Evolutionary conservation across 2,329 filamentous ascomycete species (phyloP), one percentile per base, ranked within the genome.

Genomic region (Diaporthe nobilis): DNA sequence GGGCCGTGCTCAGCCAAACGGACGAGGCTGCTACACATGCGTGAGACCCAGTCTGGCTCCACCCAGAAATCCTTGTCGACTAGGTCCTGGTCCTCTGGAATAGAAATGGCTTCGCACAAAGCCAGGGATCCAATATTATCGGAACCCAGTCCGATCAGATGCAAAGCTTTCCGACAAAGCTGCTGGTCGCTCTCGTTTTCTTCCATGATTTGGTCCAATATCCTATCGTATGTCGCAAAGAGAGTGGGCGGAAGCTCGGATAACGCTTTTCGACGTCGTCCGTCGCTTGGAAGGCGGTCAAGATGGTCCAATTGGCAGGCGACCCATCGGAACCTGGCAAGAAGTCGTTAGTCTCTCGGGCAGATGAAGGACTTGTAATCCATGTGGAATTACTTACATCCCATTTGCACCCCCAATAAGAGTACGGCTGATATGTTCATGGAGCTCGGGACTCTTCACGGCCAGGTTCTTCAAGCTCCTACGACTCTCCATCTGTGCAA

Each of bases 341-440:
- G 3, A 20, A 34, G 7, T 2, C 15, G 51, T 55, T 17, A 55
- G 51, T 31, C 4, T 8, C 5, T 7, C 5, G 13, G 0, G 9
- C 6, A 4, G 1, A 8, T 31, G 0, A 3, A 17, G 17, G 4
- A 55, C 1, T 10, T 4, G 10, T 0, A 13, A 0, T 31, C 4
- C 2, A 31, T 1, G 3, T 39, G 9, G 3, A n/a, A 20, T 1
- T 0, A 65, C 39, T 65, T 0, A 65, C 60, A 65, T 65, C 8
- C 39, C 60, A n/a, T 65, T 47, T 9, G 60, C 60, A 28, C 39
- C 60, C 3, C 39, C n/a, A 3, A 47, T 31, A 4, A 44, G 60
- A 22, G 60, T 47, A 44, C 4, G 39, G 0, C 25, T 4, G 2
- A 65, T 65, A 22, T 65, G 39, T 1, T 47, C 25, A 8, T 65